Evolutionary conservation across 768 basidiomycete genomes (phyloP).

Genomic region (Lepiota venenata): DNA sequence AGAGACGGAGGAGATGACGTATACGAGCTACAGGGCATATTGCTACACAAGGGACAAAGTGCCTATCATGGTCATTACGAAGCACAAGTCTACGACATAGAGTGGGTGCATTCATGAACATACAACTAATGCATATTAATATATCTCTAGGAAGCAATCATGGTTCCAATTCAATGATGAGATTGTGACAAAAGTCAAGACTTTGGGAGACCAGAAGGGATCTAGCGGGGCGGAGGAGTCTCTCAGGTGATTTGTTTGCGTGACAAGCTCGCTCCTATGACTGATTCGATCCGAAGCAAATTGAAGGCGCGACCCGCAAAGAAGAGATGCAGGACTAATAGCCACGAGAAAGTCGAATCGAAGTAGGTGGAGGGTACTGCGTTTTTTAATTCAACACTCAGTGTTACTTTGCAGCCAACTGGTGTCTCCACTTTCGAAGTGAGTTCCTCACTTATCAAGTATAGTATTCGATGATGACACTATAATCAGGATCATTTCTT

Average conservation of each 20-base stretch:
- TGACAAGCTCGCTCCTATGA: neutral
- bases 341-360: slow-evolving; percentile 43
- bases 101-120: slow-evolving; percentile 38
- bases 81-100: slow-evolving; percentile 73
- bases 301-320: slow-evolving; percentile 36
- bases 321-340: slow-evolving; percentile 54
- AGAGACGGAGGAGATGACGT: slow-evolving; percentile 24
- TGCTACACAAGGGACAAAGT: slow-evolving; percentile 88
- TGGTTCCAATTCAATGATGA: slow-evolving; percentile 98
- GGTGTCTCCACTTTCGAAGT: neutral
- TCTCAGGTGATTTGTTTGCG: slow-evolving; percentile 1
- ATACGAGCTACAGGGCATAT: slow-evolving; percentile 85
- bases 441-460: slow-evolving; percentile 3
- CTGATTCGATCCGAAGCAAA: slow-evolving; percentile 17
- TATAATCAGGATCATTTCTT: slow-evolving; percentile 48
- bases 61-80: slow-evolving; percentile 92
- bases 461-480: neutral
- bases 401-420: neutral
- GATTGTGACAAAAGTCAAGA: slow-evolving; percentile 59
- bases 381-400: neutral
- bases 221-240: slow-evolving; percentile 29
- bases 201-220: slow-evolving; percentile 44
- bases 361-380: neutral
- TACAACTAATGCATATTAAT: slow-evolving; percentile 5
- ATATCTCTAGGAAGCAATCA: slow-evolving; percentile 45